Evolutionary conservation across 768 basidiomycete genomes (phyloP).

Genomic region (Macrolepiota albuminosa): DNA sequence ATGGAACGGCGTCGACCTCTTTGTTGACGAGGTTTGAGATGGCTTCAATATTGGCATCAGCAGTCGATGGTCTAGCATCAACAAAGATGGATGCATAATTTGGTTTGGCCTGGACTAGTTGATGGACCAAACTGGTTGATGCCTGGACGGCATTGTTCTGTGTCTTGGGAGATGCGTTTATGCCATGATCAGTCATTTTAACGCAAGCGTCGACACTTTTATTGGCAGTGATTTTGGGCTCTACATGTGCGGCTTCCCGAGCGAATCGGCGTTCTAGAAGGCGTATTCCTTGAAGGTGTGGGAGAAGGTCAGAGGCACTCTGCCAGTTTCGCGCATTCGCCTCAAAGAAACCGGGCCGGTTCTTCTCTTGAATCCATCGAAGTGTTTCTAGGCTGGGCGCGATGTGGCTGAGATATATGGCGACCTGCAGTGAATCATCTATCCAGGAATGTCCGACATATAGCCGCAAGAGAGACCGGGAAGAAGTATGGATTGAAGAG

Average conservation of each 20-base stretch:
- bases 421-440: slow-evolving; percentile 60
- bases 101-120: slow-evolving; percentile 30
- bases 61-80: slow-evolving; percentile 21
- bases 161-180: slow-evolving; percentile 27
- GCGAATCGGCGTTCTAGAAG: slow-evolving; percentile 51
- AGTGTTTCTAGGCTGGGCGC: slow-evolving; percentile 65
- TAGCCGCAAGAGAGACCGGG: slow-evolving; percentile 62
- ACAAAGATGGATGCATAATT: slow-evolving; percentile 24
- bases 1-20: slow-evolving; percentile 51
- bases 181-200: slow-evolving; percentile 24
- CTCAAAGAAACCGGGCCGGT: slow-evolving; percentile 65
- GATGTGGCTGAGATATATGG: slow-evolving; percentile 73
- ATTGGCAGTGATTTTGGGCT: slow-evolving; percentile 29
- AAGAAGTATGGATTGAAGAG: slow-evolving; percentile 44
- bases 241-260: slow-evolving; percentile 15
- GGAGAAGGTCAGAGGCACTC: slow-evolving; percentile 59
- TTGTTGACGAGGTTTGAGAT: slow-evolving; percentile 28
- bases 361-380: slow-evolving; percentile 78
- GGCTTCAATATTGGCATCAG: slow-evolving; percentile 18
- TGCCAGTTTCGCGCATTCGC: slow-evolving; percentile 67
- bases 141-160: slow-evolving; percentile 30
- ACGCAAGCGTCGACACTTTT: slow-evolving; percentile 44
- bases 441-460: slow-evolving; percentile 76
- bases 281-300: slow-evolving; percentile 68
- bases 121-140: slow-evolving; percentile 28